Base-by-base conservation (phyloP, 1,139 yeast species). In the Wickerhamomyces sp. region DNA sequence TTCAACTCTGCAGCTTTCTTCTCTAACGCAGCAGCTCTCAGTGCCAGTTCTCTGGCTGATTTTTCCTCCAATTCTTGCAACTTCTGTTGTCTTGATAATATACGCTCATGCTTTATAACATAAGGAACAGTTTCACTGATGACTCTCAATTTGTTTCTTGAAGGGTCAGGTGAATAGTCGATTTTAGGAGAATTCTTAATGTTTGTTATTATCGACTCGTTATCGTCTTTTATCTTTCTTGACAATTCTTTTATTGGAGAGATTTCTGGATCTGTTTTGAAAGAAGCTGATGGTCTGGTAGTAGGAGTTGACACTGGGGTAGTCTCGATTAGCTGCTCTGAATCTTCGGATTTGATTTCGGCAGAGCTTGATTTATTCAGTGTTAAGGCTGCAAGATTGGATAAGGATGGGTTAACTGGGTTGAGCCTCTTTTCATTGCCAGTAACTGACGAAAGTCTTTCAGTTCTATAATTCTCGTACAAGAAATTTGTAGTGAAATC, bases 81-180 rank as follows among this genome's bases (percentile, higher is more conserved):
- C 61, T 81, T 83, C 44, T 80, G 86, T 56, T 84, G 90, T 60
- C 86, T 80, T 43, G 83, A 83, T 49, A 80, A 65, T 41, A 83
- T 73, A 45, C 85, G 72, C 59, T 84, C 92, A 58, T 84, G 92
- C 57, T 86, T 75, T 47, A 84, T 67, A 28, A 83, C 84, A 51
- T 84, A 84, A 26, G 94, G 94, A 24, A 84, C 87, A 2, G 92
- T 84, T 56, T 83, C 92, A 28, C 89, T 80, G 41, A 84, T 78
- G 58, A 80, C 84, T 58, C 94, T 73, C 50, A 84, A 67, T 60
- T 82, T 86, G 51, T 72, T 72, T 46, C 86, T 74, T 53, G 82
- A 84, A 7, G 81, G 81, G 13, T 65, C 62, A 8, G 68, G 66
- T 1, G 71, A 64, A 33, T 51, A 47, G 16, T 48, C 47, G 3